A percentile compares a stretch with the other conserved stretches of the same genome.
These are phyloP conservation scores for Curvularia sp. DNA, from an alignment of 2,329 filamentous ascomycete genomes.

Conservation along the genomic window DNA sequence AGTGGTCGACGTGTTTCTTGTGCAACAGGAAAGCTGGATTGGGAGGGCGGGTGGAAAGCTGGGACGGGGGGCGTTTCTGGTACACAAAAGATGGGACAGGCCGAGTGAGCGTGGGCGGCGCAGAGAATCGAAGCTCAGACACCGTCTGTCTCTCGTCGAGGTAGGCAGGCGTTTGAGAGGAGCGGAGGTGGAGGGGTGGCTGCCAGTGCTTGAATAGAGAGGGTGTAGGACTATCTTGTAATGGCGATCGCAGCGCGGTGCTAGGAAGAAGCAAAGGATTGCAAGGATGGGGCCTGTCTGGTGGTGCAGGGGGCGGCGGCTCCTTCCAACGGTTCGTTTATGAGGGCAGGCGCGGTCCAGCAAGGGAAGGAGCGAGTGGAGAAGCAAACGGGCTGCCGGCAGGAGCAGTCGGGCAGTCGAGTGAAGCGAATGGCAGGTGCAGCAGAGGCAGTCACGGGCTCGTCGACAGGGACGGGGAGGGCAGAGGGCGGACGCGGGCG, in stretches of 20 bases:
- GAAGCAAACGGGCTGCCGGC: conserved; percentile 12
- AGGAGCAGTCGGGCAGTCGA: neutral
- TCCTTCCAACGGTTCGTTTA: conserved; percentile 38
- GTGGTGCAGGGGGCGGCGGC: conserved; percentile 30
- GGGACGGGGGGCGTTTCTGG: conserved; percentile 41
- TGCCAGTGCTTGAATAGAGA: conserved; percentile 9
- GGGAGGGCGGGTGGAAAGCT: conserved; percentile 24
- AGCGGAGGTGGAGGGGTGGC: conserved; percentile 22
- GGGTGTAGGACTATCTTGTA: conserved; percentile 26
- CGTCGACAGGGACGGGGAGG: neutral
- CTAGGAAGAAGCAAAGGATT: conserved; percentile 28
- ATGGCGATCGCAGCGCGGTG: conserved; percentile 22
- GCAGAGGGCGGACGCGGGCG: neutral
- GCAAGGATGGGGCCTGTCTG: conserved; percentile 43
- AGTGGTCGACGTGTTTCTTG: conserved; percentile 26
- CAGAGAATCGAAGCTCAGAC: conserved; percentile 30
- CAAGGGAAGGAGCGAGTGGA: conserved; percentile 32
- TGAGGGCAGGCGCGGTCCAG: conserved; percentile 30
- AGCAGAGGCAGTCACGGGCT: neutral
- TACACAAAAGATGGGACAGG: conserved; percentile 25
- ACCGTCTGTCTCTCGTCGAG: conserved; percentile 37
- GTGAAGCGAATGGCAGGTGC: neutral
- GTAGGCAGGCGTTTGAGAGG: conserved; percentile 17
- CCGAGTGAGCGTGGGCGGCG: conserved; percentile 18
- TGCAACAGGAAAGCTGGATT: conserved; percentile 34